These are phyloP conservation scores for Elsinoe ampelina DNA, from an alignment of 2,329 filamentous ascomycete species.

Conservation along the genomic window DNA sequence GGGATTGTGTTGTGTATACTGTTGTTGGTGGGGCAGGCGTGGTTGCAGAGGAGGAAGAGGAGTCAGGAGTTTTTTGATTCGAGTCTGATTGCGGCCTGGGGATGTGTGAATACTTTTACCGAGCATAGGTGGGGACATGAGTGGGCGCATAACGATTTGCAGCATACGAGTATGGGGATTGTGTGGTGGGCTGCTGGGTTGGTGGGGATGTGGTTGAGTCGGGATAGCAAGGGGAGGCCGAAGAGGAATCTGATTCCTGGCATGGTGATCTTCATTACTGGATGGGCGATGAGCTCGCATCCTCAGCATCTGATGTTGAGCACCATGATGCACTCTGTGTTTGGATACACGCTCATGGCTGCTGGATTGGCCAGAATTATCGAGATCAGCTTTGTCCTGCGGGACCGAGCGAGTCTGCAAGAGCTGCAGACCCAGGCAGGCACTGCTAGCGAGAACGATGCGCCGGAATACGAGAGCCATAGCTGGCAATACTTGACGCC, in stretches of 20 bases:
- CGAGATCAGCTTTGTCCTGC: slow-evolving; percentile 80
- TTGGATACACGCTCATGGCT: slow-evolving; percentile 92
- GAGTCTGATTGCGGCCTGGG: slow-evolving; percentile 83
- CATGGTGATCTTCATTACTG: slow-evolving; percentile 83
- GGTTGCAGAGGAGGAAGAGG: slow-evolving; percentile 70
- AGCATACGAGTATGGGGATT: slow-evolving; percentile 99
- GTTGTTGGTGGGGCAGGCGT: slow-evolving; percentile 77
- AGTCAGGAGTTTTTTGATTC: slow-evolving; percentile 98
- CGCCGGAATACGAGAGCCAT: slow-evolving; percentile 25
- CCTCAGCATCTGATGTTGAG: slow-evolving; percentile 76
- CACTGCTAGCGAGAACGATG: slow-evolving; percentile 22
- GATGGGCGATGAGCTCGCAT: slow-evolving; percentile 91
- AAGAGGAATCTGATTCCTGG: slow-evolving; percentile 89
- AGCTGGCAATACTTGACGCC: slow-evolving; percentile 42
- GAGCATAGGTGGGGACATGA: slow-evolving; percentile 86
- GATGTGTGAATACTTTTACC: slow-evolving; percentile 95
- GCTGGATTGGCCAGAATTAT: slow-evolving; percentile 77
- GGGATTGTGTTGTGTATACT: slow-evolving; percentile 79
- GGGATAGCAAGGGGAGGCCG: slow-evolving; percentile 70
- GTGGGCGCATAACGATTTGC: slow-evolving; percentile 90
- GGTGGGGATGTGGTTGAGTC: slow-evolving; percentile 84
- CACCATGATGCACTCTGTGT: slow-evolving; percentile 77
- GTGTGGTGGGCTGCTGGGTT: slow-evolving; percentile 96
- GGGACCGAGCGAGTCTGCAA: slow-evolving; percentile 48
- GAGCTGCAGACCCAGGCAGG: slow-evolving; percentile 16